phyloP scores from a whole-genome alignment of 371 early-diverging fungal genomes.

The Mucor circinelloides region DNA sequence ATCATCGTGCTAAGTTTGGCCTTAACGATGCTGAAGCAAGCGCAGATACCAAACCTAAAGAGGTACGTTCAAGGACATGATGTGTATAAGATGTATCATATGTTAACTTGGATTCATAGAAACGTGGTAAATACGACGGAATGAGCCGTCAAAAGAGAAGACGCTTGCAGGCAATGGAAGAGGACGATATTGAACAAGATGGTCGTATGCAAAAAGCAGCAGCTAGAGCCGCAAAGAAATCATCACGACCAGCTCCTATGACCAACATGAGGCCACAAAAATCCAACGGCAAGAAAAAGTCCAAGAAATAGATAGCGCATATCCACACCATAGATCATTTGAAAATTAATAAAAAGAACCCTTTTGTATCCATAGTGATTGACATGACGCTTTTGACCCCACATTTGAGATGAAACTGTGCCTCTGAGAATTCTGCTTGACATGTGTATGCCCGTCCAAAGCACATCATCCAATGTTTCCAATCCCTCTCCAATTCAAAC shows the following conservation, averaged over 20 bases:
- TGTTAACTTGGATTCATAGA: conserved; percentile 8
- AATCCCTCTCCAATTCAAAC: not conserved
- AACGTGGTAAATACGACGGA: conserved; percentile 67
- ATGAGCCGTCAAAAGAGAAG: conserved; percentile 71
- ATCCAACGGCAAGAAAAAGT: conserved; percentile 24
- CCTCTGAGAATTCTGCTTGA: not conserved
- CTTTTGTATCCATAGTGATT: not conserved
- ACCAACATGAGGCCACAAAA: conserved; percentile 20
- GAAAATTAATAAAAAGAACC: not conserved
- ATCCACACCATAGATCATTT: not conserved
- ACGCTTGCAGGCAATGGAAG: conserved; percentile 59
- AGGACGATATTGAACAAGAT: conserved; percentile 53
- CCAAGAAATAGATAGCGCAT: conserved; percentile 8
- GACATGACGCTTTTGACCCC: not conserved
- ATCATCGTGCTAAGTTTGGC: conserved; percentile 12
- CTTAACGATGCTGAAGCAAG: conserved; percentile 1
- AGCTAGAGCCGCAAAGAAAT: conserved; percentile 62
- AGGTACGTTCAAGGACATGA: not conserved
- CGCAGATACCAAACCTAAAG: conserved; percentile 26
- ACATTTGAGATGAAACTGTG: not conserved
- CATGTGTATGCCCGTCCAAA: not conserved
- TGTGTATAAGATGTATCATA: not conserved
- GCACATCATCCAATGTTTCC: not conserved
- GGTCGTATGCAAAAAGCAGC: conserved; percentile 41
- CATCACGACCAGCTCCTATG: conserved; percentile 41